A percentile compares a stretch with the other conserved stretches of the same genome.
Evolutionary conservation across 73 alveolate species (phyloP).

Genomic region (Tetrahymena borealis): DNA sequence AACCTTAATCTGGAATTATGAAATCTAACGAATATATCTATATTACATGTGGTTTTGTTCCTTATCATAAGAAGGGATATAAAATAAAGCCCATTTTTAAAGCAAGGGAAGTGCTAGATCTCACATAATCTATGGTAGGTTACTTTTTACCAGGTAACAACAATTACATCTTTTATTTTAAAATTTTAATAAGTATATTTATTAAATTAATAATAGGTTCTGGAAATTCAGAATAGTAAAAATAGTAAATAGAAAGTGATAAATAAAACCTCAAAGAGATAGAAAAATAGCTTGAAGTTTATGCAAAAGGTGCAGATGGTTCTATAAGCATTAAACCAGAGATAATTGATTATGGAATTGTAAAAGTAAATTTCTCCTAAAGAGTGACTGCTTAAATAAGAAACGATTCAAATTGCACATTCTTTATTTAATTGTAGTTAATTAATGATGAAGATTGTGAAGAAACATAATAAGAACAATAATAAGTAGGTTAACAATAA

Average conservation of each 20-base stretch:
- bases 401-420: constrained; percentile 86
- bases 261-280: constrained; percentile 51
- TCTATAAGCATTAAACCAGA: constrained; percentile 69
- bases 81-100: constrained; percentile 69
- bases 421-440: constrained; percentile 79
- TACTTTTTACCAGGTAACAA: constrained; percentile 76
- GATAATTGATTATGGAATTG: constrained; percentile 86
- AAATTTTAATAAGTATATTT: not conserved
- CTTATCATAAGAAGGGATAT: constrained; percentile 77
- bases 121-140: constrained; percentile 79
- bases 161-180: not conserved
- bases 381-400: constrained; percentile 67
- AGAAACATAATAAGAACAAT: not conserved
- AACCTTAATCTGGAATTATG: constrained; percentile 74
- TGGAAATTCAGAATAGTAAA: constrained; percentile 52
- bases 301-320: constrained; percentile 95
- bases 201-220: constrained; percentile 25
- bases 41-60: constrained; percentile 78
- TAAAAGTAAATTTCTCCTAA: constrained; percentile 87
- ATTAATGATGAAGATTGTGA: not conserved
- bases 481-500: not conserved
- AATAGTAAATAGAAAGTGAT: constrained; percentile 34
- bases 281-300: constrained; percentile 57
- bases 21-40: constrained; percentile 79
- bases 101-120: constrained; percentile 80